Evolutionary conservation across 2,329 filamentous ascomycete genomes (phyloP), one percentile per base, ranked within the genome.

Genomic region (Epichloe gansuensis): DNA sequence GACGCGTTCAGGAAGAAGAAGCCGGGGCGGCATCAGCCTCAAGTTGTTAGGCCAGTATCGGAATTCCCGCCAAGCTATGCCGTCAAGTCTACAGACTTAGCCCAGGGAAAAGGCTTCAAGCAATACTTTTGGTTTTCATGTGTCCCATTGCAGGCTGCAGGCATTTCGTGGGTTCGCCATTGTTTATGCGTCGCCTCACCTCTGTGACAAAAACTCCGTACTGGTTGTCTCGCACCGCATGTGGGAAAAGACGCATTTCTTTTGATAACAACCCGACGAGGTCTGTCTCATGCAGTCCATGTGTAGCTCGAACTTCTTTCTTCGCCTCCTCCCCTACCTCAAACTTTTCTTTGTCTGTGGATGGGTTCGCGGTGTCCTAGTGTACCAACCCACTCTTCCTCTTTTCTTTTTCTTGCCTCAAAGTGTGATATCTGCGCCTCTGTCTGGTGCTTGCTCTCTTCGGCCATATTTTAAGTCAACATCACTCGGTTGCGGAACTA

Each of bases 241-340:
- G 23, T 34, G 21, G 34, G 13, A 35, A 44, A 43, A 17, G n/a
- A 35, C 15, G 13, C 37, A 17, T 52, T 46, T 39, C 50, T 56
- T 44, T 39, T 56, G 46, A 17, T 21, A n/a, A 42, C 21, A 38
- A 17, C 44, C 46, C 15, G 37, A 13, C 2, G 48, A 47, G 51
- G 47, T 53, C 48, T 53, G 34, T 23, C 48, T 41, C 37, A 49
- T 52, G 52, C 52, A 37, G 45, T 41, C 15, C 44, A 42, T 17
- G 7, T 23, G 17, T 39, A 13, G 23, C 39, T 31, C 39, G 2
- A 45, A 28, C 42, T 44, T 42, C 28, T 31, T 48, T 48, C 35
- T 34, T 43, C 48, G 23, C 35, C 23, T 23, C 21, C 25, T 41
- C 23, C 47, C 48, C 38, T 41, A 38, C 37, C n/a, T 42, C 23